Conservation (phyloP, 139 green algal species). For the Chlamydomonas incerta region DNA sequence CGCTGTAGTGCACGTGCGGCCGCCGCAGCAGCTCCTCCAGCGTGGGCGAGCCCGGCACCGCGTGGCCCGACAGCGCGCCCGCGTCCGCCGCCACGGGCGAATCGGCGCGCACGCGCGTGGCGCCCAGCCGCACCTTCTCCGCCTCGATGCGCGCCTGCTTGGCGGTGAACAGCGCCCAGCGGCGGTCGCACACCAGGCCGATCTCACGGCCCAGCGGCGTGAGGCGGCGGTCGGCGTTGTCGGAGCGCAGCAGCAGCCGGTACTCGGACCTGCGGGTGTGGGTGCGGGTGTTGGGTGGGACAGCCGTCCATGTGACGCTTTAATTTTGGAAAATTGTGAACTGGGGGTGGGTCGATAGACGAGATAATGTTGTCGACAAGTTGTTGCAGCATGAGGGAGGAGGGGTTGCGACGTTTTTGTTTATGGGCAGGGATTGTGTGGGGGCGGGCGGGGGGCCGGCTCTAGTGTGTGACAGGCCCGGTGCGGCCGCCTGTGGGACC, state of each 20-base stretch:
- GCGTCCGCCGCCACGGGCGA: constrained; percentile 59
- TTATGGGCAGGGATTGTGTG: too few relatives aligned
- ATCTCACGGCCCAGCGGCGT: constrained; percentile 90
- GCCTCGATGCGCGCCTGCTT: constrained; percentile 71
- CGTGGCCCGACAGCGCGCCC: constrained; percentile 71
- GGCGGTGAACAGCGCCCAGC: background rate
- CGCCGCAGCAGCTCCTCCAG: constrained; percentile 90
- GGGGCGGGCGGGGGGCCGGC: too few relatives aligned
- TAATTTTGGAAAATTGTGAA: too few relatives aligned
- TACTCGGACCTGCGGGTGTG: constrained; percentile 84
- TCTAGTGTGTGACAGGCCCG: too few relatives aligned
- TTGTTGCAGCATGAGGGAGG: too few relatives aligned
- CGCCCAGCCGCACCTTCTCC: constrained; percentile 79
- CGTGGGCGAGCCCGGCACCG: constrained; percentile 55
- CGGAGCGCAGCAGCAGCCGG: constrained; percentile 90
- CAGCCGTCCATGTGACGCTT: too few relatives aligned
- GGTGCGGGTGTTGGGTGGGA: background rate
- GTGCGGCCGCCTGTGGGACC: too few relatives aligned
- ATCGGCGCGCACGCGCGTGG: constrained; percentile 61
- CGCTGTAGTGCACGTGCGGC: constrained; percentile 89
- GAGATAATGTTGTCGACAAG: too few relatives aligned
- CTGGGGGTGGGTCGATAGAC: background rate
- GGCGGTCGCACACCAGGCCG: constrained; percentile 86
- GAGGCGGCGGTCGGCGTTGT: constrained; percentile 96
- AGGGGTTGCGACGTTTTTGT: too few relatives aligned